phyloP scores from a whole-genome alignment of 106 monocot species.

The Narthecium ossifragum region DNA sequence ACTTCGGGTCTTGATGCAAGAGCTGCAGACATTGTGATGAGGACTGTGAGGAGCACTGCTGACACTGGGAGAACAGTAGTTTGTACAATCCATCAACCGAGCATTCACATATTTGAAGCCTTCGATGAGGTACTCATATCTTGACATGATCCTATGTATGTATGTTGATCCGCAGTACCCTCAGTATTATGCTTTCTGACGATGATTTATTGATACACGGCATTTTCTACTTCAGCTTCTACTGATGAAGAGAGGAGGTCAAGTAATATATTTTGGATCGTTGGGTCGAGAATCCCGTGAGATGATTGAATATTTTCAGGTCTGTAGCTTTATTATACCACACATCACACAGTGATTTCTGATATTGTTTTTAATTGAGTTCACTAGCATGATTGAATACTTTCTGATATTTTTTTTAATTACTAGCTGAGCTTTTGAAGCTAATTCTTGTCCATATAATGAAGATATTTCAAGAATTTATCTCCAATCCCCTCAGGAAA shows the following conservation, averaged over 20 bases:
- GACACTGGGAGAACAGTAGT: slow-evolving; percentile 63
- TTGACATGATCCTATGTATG: too few relatives aligned
- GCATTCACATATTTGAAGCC: slow-evolving; percentile 60
- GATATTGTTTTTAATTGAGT: neutral
- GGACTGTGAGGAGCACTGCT: slow-evolving; percentile 56
- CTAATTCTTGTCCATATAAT: too few relatives aligned
- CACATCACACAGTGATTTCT: too few relatives aligned
- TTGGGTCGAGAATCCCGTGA: slow-evolving; percentile 38
- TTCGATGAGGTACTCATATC: slow-evolving; percentile 71
- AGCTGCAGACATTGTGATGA: slow-evolving; percentile 64
- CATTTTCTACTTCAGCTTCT: slow-evolving; percentile 21
- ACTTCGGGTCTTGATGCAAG: slow-evolving; percentile 67
- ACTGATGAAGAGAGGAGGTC: slow-evolving; percentile 55
- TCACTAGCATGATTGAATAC: neutral
- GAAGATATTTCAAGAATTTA: too few relatives aligned
- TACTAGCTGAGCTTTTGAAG: too few relatives aligned
- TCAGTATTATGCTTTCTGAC: too few relatives aligned
- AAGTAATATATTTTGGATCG: slow-evolving; percentile 49
- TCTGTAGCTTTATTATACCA: too few relatives aligned
- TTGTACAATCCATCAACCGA: slow-evolving; percentile 63
- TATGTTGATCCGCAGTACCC: too few relatives aligned
- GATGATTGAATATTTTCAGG: slow-evolving; percentile 59
- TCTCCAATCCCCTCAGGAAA: too few relatives aligned
- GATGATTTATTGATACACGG: too few relatives aligned
- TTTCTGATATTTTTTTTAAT: neutral